These are phyloP conservation scores for Letharia columbiana DNA, from an alignment of 495 filamentous ascomycete species.

Conservation along the genomic window DNA sequence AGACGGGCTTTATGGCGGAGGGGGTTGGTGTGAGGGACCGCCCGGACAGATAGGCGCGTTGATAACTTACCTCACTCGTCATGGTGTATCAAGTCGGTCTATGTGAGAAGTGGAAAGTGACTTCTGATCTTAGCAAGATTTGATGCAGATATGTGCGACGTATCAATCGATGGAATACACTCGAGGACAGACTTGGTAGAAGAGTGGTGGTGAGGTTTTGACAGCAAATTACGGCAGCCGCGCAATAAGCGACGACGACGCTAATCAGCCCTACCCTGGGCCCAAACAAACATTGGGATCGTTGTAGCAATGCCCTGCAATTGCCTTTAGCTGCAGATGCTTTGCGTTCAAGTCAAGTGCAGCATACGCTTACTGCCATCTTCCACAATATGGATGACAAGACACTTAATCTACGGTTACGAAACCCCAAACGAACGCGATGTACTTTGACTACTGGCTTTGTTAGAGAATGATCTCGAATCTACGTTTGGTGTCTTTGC, in stretches of 20 bases:
- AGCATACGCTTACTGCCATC: background rate
- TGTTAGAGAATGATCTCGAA: background rate
- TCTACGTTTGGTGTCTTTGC: too few species aligned
- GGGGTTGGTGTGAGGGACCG: conserved; percentile 5
- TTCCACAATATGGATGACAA: background rate
- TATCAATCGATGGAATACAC: conserved; percentile 7
- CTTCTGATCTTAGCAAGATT: background rate
- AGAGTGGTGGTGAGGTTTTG: conserved; percentile 14
- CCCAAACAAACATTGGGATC: conserved; percentile 1
- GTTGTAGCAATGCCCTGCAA: background rate
- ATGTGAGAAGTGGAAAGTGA: background rate
- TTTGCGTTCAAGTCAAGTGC: background rate
- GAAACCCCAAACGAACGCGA: background rate
- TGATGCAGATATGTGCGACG: conserved; percentile 5
- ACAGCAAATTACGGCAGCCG: conserved; percentile 16
- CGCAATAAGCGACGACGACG: conserved; percentile 15
- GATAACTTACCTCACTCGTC: conserved; percentile 57
- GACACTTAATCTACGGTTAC: background rate
- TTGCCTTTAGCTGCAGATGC: background rate
- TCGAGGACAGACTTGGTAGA: conserved; percentile 10
- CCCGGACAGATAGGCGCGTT: conserved; percentile 23
- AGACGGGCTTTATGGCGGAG: background rate
- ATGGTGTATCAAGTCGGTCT: conserved; percentile 36
- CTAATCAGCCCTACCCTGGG: conserved; percentile 14
- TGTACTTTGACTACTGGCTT: background rate